phyloP scores from a whole-genome alignment of 2,329 filamentous ascomycete genomes.

The Sporothrix euskadiensis region DNA sequence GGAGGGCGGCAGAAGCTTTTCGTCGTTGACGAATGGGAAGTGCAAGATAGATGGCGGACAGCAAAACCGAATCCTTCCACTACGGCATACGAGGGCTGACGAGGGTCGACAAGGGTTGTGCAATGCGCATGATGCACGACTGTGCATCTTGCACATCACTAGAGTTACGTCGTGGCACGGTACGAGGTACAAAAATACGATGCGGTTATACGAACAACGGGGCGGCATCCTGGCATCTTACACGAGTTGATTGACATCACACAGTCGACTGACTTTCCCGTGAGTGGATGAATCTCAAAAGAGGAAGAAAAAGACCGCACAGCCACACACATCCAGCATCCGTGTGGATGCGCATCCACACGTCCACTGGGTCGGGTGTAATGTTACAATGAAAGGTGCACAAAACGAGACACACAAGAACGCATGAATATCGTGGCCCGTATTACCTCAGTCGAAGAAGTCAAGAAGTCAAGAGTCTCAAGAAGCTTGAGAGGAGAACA shows the following conservation, averaged over 20 bases:
- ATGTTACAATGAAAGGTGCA: constrained; percentile 15
- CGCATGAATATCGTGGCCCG: background rate
- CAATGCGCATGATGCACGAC: background rate
- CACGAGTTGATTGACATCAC: constrained; percentile 7
- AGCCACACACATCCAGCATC: background rate
- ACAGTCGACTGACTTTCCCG: background rate
- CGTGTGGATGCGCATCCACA: background rate
- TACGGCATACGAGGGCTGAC: background rate
- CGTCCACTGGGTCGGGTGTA: background rate
- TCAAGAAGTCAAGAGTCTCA: background rate
- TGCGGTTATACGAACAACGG: background rate
- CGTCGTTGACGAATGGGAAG: background rate
- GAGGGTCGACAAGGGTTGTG: background rate
- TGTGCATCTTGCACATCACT: constrained; percentile 6
- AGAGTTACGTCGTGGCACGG: constrained; percentile 10
- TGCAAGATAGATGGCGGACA: background rate
- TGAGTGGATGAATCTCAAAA: background rate
- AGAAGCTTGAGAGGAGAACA: background rate
- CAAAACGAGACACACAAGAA: background rate
- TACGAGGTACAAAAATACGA: background rate
- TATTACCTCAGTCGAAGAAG: background rate
- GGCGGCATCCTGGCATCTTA: no score
- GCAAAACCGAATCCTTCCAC: background rate
- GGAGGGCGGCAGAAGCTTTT: background rate
- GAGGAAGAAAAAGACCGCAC: background rate